Conservation (phyloP, 371 early-diverging fungal species). For the Mucor mucedo region DNA sequence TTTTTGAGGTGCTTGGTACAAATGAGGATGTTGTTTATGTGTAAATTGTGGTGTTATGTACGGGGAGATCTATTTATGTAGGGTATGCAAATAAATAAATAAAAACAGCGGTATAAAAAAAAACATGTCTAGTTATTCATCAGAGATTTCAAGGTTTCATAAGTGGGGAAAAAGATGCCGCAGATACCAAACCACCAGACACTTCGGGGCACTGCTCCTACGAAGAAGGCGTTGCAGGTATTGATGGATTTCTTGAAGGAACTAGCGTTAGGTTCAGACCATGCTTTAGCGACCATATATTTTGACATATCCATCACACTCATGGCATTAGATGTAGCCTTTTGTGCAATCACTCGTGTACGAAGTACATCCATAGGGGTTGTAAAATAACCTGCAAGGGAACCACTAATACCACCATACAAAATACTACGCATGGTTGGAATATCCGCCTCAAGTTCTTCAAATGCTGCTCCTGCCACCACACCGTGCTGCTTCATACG, state of each 20-base stretch:
- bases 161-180: slow-evolving; percentile 79
- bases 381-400: slow-evolving; percentile 80
- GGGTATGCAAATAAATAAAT: slow-evolving; percentile 3
- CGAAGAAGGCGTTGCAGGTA: slow-evolving; percentile 58
- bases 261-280: slow-evolving; percentile 11
- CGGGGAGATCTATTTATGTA: not conserved
- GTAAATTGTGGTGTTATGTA: no score
- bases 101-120: not conserved
- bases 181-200: slow-evolving; percentile 85
- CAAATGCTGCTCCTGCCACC: slow-evolving; percentile 54
- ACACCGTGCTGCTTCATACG: slow-evolving; percentile 42
- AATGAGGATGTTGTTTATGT: no score
- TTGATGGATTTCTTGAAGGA: slow-evolving; percentile 12
- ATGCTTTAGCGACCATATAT: slow-evolving; percentile 26
- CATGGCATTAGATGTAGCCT: slow-evolving; percentile 20
- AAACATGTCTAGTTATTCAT: slow-evolving; percentile 26
- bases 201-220: slow-evolving; percentile 68
- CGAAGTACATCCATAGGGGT: slow-evolving; percentile 85
- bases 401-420: slow-evolving; percentile 82
- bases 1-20: no score
- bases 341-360: slow-evolving; percentile 78
- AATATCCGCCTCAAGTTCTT: slow-evolving; percentile 66
- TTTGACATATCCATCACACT: slow-evolving; percentile 37
- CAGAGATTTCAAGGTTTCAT: slow-evolving; percentile 66
- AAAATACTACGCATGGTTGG: slow-evolving; percentile 71